phyloP scores from a whole-genome alignment of 176 grass and related monocot genomes.

The Hordeum marinum region DNA sequence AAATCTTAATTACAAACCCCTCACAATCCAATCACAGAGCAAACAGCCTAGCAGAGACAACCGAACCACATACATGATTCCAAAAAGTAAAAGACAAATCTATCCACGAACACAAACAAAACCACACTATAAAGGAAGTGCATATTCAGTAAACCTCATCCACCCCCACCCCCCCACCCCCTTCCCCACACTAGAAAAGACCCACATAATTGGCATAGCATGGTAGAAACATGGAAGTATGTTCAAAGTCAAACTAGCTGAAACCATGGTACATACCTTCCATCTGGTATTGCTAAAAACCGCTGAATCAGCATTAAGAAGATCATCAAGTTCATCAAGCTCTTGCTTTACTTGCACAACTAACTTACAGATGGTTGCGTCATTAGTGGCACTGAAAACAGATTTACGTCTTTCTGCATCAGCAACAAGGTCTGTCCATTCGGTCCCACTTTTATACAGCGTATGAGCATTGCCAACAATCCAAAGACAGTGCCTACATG shows the following conservation, averaged over 20 bases:
- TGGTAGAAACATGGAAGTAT: neutral
- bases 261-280: constrained; percentile 48
- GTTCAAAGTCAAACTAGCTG: neutral
- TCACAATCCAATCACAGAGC: neutral
- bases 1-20: neutral
- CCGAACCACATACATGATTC: neutral
- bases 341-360: constrained; percentile 56
- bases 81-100: neutral
- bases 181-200: too few species aligned
- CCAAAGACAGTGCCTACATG: constrained; percentile 79
- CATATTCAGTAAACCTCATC: neutral
- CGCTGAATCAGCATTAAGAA: constrained; percentile 54
- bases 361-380: constrained; percentile 34
- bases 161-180: neutral
- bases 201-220: too few species aligned
- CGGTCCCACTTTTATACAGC: constrained; percentile 36
- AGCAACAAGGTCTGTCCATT: constrained; percentile 54
- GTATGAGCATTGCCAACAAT: constrained; percentile 66
- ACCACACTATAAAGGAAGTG: neutral
- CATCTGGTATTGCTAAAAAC: constrained; percentile 58
- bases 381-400: constrained; percentile 43
- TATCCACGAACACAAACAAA: neutral
- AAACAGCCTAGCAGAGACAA: neutral
- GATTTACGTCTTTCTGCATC: constrained; percentile 44
- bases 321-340: constrained; percentile 70